Evolutionary conservation across 83 land plant genomes (phyloP), one percentile per base, ranked within the genome.

Genomic region (Diphasiastrum complanatum): DNA sequence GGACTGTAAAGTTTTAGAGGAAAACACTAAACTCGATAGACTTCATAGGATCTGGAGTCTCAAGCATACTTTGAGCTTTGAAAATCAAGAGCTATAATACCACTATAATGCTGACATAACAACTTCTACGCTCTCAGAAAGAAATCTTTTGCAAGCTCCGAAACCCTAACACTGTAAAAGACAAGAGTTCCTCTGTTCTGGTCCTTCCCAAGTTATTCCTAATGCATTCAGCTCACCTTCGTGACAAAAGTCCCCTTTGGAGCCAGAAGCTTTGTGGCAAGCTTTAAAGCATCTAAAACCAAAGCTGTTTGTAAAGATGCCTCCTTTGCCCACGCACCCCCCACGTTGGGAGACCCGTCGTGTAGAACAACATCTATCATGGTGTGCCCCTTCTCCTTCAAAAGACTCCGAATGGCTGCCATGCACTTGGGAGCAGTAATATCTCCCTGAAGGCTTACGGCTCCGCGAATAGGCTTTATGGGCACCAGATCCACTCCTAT

Each of bases 311-410:
- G 95, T 12, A 77, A 46, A 20, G 81, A 83, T 25, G 95, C 87
- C 76, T 85, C 97, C 71, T 71, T 67, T 6, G 84, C 67, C 95
- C 97, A 92, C 0, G 90, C 87, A 2, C 95, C 97, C 16, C 97
- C 97, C 2, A 92, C 84, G 48, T 88, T 85, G 2, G 95, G 95
- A 5, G 85, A 85, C 5, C 97, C 97, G 60, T 92, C 97, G 29
- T 92, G 97, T 48, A 92, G 59, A 30, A 92, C 82, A 19, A 87
- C 73, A 43, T 92, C 87, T 22, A 92, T 79, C 49, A 85, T 81
- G n/a, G 49, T 33, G 28, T 67, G 54, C 1, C 85, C 87, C 46
- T 76, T 65, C 66, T 81, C 79, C 11, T 49, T 76, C 81, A 87
- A 68, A 14, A 87, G 50, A 54, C 60, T 64, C 61, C 72, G 72